Conservation (phyloP, 2,329 filamentous ascomycete species). For the Aspergillus sp. region DNA sequence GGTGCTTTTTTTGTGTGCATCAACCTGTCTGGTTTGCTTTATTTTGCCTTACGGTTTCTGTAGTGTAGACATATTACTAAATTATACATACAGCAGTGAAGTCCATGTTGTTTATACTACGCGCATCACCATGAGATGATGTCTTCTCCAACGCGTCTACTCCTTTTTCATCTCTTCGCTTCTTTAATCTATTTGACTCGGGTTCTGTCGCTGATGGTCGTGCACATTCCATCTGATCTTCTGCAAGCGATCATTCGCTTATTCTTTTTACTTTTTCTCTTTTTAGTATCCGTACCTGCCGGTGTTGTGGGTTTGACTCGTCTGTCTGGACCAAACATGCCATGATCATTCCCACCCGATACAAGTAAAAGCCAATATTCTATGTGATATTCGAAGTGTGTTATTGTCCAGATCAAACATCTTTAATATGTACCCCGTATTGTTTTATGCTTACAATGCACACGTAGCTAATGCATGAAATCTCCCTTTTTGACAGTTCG, state of each 20-base stretch:
- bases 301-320: background rate
- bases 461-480: too few relatives aligned
- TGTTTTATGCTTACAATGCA: too few relatives aligned
- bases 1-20: conserved; percentile 1
- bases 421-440: too few relatives aligned
- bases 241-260: conserved; percentile 1
- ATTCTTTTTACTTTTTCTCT: conserved; percentile 8
- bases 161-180: conserved; percentile 4
- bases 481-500: too few relatives aligned
- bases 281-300: conserved; percentile 4
- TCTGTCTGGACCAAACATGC: background rate
- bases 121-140: conserved; percentile 6
- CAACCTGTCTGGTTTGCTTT: conserved; percentile 1
- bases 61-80: background rate
- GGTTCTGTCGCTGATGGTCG: background rate
- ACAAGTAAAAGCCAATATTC: too few relatives aligned
- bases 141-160: background rate
- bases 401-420: too few relatives aligned
- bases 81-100: background rate
- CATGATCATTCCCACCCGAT: too few relatives aligned
- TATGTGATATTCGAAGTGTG: too few relatives aligned
- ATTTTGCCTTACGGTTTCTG: conserved; percentile 2
- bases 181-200: background rate
- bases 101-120: conserved; percentile 1
- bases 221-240: background rate